phyloP scores from a whole-genome alignment of 352 stramenopile genomes.

The Blastocystis sp. region DNA sequence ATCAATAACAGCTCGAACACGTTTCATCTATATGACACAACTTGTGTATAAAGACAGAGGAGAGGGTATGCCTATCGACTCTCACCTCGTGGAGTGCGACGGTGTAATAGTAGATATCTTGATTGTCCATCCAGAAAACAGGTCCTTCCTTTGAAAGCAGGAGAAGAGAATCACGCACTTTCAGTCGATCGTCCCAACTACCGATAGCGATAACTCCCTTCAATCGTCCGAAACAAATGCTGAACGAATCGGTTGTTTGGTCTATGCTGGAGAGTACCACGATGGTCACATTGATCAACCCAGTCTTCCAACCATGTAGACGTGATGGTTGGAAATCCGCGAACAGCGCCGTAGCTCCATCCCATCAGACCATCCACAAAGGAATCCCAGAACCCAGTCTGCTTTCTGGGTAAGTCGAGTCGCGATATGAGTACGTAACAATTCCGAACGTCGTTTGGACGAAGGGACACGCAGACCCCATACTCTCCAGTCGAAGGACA shows the following conservation, averaged over 20 bases:
- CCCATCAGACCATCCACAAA: background rate
- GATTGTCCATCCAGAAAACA: background rate
- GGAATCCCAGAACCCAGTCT: background rate
- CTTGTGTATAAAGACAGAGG: too few relatives aligned
- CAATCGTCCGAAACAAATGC: background rate
- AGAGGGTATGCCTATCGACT: background rate
- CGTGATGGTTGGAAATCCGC: background rate
- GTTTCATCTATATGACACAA: background rate
- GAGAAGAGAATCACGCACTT: background rate
- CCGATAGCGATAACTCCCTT: background rate
- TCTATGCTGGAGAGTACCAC: background rate
- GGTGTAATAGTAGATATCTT: background rate
- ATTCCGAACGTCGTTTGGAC: background rate
- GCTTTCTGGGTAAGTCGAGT: background rate
- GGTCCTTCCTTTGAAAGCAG: background rate
- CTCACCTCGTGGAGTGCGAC: background rate
- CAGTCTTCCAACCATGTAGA: background rate
- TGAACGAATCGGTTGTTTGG: background rate
- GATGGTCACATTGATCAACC: background rate
- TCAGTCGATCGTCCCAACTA: background rate
- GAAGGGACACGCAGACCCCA: background rate
- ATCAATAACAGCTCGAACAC: background rate
- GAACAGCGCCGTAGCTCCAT: background rate
- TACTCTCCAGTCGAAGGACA: background rate
- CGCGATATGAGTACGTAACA: background rate